Conservation (phyloP, 371 early-diverging fungal genomes). For the Choanephora cucurbitarum region DNA sequence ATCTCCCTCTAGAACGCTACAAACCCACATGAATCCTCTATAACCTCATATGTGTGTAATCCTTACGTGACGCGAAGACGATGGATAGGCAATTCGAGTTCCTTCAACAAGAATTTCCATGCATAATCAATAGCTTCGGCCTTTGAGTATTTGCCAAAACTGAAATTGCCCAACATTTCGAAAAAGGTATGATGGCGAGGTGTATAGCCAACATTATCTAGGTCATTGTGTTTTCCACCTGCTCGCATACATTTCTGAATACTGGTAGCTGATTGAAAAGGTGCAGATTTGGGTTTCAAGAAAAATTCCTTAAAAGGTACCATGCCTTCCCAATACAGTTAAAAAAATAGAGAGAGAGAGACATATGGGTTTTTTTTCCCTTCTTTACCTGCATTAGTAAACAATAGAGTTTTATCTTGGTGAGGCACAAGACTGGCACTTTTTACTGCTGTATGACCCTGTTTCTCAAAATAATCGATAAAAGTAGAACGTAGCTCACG, state of each 20-base stretch:
- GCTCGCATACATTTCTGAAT: slow-evolving; percentile 80
- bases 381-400: slow-evolving; percentile 72
- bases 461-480: slow-evolving; percentile 51
- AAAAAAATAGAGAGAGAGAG: too few relatives aligned
- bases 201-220: slow-evolving; percentile 80
- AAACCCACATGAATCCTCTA: slow-evolving; percentile 1
- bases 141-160: slow-evolving; percentile 72
- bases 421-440: slow-evolving; percentile 69
- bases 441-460: slow-evolving; percentile 49
- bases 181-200: slow-evolving; percentile 84
- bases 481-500: slow-evolving; percentile 57
- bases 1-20: slow-evolving; percentile 68
- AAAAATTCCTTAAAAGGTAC: slow-evolving; percentile 80
- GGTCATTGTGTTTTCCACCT: slow-evolving; percentile 83
- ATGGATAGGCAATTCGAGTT: slow-evolving; percentile 58
- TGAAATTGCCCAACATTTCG: slow-evolving; percentile 86
- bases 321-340: too few relatives aligned
- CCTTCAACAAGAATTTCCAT: slow-evolving; percentile 72
- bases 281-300: slow-evolving; percentile 63
- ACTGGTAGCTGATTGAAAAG: slow-evolving; percentile 62
- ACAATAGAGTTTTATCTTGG: slow-evolving; percentile 71
- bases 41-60: not conserved
- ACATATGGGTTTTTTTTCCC: too few relatives aligned
- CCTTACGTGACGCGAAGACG: slow-evolving; percentile 70
- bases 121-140: slow-evolving; percentile 65